Percentiles rank a stretch among this genome's conserved stretches.
Evolutionary conservation across 306 rosid genomes (phyloP).

Genomic region (Mimosa pudica): DNA sequence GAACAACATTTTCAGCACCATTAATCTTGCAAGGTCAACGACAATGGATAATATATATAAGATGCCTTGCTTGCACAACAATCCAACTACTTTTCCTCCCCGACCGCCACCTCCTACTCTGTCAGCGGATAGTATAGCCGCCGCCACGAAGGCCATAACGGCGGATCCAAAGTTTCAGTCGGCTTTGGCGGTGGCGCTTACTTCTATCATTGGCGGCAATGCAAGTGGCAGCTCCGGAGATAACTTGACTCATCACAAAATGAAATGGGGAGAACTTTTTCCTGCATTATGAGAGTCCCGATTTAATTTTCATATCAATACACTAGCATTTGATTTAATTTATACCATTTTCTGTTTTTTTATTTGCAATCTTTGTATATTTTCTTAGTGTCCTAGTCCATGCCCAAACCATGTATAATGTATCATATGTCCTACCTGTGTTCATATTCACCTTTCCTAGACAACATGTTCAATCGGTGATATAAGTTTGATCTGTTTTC

Average conservation of each 20-base stretch:
- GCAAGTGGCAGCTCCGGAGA: constrained; percentile 33
- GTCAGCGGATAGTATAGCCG: constrained; percentile 59
- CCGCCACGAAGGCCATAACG: constrained; percentile 85
- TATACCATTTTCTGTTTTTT: neutral
- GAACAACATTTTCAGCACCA: constrained; percentile 43
- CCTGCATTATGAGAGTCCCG: constrained; percentile 9
- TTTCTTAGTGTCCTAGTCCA: neutral
- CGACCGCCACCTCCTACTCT: constrained; percentile 11
- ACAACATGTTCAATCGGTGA: too few species aligned
- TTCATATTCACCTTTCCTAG: too few species aligned
- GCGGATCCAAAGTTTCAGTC: constrained; percentile 86
- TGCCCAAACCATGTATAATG: neutral
- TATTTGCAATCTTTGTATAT: neutral
- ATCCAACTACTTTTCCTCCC: neutral
- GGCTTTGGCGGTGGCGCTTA: constrained; percentile 72
- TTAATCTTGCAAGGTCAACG: constrained; percentile 48
- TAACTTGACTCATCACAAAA: constrained; percentile 42
- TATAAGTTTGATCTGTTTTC: too few species aligned
- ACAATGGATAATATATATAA: constrained; percentile 44
- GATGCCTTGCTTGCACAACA: constrained; percentile 48
- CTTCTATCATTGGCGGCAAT: constrained; percentile 65
- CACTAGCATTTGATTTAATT: neutral
- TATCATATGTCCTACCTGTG: neutral
- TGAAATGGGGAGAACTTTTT: constrained; percentile 54
- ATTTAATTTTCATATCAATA: neutral